Conservation (phyloP, 352 stramenopile genomes). For the Plasmopara muralis region DNA sequence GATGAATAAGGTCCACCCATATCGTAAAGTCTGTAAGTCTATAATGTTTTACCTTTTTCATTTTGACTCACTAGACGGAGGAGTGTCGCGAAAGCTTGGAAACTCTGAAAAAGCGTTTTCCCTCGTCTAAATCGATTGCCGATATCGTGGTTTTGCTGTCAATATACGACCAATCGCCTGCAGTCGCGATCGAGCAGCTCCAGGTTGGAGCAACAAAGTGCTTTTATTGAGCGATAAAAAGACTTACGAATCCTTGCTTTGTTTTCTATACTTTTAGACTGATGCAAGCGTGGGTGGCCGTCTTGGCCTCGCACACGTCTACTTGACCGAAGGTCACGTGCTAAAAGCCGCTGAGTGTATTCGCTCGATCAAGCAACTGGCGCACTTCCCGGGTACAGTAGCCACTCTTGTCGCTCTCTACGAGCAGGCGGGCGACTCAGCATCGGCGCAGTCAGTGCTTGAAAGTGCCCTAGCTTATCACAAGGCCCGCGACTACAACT, state of each 20-base stretch:
- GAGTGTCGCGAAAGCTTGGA: slow-evolving; percentile 53
- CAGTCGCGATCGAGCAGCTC: slow-evolving; percentile 42
- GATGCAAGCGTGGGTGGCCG: slow-evolving; percentile 53
- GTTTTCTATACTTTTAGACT: slow-evolving; percentile 11
- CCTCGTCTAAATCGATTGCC: slow-evolving; percentile 40
- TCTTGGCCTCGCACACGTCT: slow-evolving; percentile 66
- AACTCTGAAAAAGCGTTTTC: slow-evolving; percentile 53
- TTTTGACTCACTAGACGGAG: slow-evolving; percentile 34
- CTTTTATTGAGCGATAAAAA: neutral
- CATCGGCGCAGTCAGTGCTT: slow-evolving; percentile 45
- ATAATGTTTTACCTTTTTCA: slow-evolving; percentile 5
- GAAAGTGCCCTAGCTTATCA: slow-evolving; percentile 46
- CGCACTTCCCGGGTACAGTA: slow-evolving; percentile 66
- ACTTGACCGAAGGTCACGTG: slow-evolving; percentile 45
- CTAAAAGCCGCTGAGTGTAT: slow-evolving; percentile 52
- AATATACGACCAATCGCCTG: slow-evolving; percentile 56
- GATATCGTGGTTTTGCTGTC: slow-evolving; percentile 64
- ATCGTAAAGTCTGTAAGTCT: neutral
- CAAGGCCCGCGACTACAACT: slow-evolving; percentile 46
- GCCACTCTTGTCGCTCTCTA: slow-evolving; percentile 73
- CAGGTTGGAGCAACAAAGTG: slow-evolving; percentile 18
- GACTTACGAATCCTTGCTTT: slow-evolving; percentile 2
- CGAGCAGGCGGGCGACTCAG: slow-evolving; percentile 49
- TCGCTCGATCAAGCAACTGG: slow-evolving; percentile 53
- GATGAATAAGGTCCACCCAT: slow-evolving; percentile 54